phyloP scores from a whole-genome alignment of 2,329 filamentous ascomycete genomes.

The Phoma sp. region DNA sequence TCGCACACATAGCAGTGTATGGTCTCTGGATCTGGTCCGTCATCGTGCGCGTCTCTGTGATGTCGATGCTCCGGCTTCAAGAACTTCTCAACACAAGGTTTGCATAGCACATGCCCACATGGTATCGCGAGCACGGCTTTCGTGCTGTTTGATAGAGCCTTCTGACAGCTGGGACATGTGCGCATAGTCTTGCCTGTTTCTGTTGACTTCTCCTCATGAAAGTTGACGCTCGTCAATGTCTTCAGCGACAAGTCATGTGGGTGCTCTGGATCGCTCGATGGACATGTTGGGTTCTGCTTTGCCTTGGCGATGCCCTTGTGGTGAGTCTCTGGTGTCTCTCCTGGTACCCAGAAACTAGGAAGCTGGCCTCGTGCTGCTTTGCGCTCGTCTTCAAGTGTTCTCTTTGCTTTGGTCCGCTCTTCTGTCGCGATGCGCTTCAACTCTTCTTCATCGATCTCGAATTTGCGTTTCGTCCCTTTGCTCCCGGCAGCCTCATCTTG shows the following conservation, averaged over 20 bases:
- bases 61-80: constrained; percentile 60
- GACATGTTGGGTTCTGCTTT: constrained; percentile 78
- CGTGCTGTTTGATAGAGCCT: constrained; percentile 80
- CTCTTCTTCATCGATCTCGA: constrained; percentile 80
- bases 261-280: constrained; percentile 68
- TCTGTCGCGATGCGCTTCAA: constrained; percentile 72
- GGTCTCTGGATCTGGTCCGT: constrained; percentile 59
- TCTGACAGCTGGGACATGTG: constrained; percentile 86
- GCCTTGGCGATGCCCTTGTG: constrained; percentile 55
- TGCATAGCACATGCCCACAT: constrained; percentile 91
- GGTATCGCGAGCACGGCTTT: constrained; percentile 84
- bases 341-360: constrained; percentile 93
- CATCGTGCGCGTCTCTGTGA: constrained; percentile 63
- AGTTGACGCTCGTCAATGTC: constrained; percentile 76
- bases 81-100: constrained; percentile 83
- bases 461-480: constrained; percentile 73
- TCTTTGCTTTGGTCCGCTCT: constrained; percentile 74
- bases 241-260: constrained; percentile 82
- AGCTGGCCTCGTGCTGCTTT: constrained; percentile 69
- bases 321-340: constrained; percentile 70
- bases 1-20: constrained; percentile 88
- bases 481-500: constrained; percentile 36
- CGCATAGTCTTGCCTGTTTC: constrained; percentile 57
- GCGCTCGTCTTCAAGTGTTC: constrained; percentile 75
- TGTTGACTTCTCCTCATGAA: constrained; percentile 72